These are phyloP conservation scores for Hapsidospora chrysogenum DNA, from an alignment of 495 filamentous ascomycete genomes.

Conservation along the genomic window DNA sequence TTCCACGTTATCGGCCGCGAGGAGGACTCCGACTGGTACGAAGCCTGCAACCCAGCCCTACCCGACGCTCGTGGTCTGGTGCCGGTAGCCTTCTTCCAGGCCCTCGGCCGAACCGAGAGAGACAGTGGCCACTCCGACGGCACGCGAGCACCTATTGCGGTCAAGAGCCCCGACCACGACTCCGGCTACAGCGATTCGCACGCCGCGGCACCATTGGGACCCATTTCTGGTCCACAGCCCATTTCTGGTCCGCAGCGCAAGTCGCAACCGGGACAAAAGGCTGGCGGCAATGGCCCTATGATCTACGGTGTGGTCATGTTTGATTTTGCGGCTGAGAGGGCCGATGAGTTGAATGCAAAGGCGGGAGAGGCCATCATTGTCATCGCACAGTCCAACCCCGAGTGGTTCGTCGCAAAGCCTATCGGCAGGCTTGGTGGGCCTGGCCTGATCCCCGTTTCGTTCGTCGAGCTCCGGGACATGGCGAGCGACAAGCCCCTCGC, in stretches of 20 bases:
- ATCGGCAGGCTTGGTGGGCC: slow-evolving; percentile 89
- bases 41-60: slow-evolving; percentile 90
- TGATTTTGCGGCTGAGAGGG: slow-evolving; percentile 88
- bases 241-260: slow-evolving; percentile 23
- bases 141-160: slow-evolving; percentile 38
- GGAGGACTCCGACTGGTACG: slow-evolving; percentile 92
- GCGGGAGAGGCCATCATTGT: slow-evolving; percentile 93
- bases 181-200: slow-evolving; percentile 62
- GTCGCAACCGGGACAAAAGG: slow-evolving; percentile 25
- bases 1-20: slow-evolving; percentile 97
- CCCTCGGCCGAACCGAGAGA: slow-evolving; percentile 76
- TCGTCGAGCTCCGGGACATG: slow-evolving; percentile 95
- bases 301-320: slow-evolving; percentile 95
- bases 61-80: slow-evolving; percentile 81
- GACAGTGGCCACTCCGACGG: slow-evolving; percentile 66
- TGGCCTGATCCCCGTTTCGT: slow-evolving; percentile 89
- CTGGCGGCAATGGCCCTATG: slow-evolving; percentile 60
- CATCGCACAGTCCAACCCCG: slow-evolving; percentile 96
- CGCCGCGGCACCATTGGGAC: slow-evolving; percentile 8
- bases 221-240: slow-evolving; percentile 7
- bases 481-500: slow-evolving; percentile 62
- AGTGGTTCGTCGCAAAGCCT: slow-evolving; percentile 98
- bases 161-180: slow-evolving; percentile 42
- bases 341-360: slow-evolving; percentile 90
- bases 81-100: slow-evolving; percentile 83